phyloP scores from a whole-genome alignment of 257 asterid species.

The Nicotiana knightiana region DNA sequence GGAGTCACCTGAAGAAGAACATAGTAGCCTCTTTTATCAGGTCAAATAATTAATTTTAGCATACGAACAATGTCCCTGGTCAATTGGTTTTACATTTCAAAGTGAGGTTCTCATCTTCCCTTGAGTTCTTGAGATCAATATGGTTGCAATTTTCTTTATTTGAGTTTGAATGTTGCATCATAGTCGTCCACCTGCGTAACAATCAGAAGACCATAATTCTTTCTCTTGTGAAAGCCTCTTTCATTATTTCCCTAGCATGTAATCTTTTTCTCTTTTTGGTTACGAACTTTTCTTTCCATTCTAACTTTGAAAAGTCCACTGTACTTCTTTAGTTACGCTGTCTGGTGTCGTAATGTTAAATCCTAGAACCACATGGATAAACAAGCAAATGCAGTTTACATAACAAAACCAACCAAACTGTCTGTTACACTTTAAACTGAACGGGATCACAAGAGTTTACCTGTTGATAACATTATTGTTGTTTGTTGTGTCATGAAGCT shows the following conservation, averaged over 20 bases:
- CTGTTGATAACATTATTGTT: not conserved
- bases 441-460: not conserved
- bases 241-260: not conserved
- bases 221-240: not conserved
- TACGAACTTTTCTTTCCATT: not conserved
- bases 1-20: conserved; percentile 95
- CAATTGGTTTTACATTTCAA: not conserved
- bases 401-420: not conserved
- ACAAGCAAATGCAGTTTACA: not conserved
- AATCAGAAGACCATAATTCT: not conserved
- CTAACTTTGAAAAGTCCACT: not conserved
- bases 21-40: conserved; percentile 71
- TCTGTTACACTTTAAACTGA: not conserved
- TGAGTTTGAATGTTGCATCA: not conserved
- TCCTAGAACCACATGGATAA: not conserved
- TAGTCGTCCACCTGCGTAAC: not conserved
- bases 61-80: not conserved
- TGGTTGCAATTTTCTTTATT: not conserved
- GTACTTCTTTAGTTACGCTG: not conserved
- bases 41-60: conserved; percentile 22
- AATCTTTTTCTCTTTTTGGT: not conserved
- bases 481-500: not conserved
- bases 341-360: not conserved
- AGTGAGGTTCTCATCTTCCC: not conserved
- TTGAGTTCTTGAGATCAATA: not conserved